Evolutionary conservation across 352 stramenopile species (phyloP), one percentile per base, ranked within the genome.

Genomic region (Phytophthora megakarya): DNA sequence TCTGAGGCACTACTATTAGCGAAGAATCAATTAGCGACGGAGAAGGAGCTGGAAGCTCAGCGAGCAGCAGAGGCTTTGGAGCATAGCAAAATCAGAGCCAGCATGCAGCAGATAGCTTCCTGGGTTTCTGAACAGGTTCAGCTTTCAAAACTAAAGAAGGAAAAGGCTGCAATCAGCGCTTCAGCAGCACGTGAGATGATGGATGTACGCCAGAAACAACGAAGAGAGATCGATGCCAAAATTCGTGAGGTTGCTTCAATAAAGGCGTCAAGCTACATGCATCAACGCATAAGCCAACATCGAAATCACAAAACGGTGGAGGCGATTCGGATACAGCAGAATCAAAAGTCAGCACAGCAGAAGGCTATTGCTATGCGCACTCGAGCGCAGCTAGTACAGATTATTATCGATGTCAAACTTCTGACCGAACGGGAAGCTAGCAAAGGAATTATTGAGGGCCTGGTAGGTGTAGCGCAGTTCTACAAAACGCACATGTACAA

Each of bases 371-470:
- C 75, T 28, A 44, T 60, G 5, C 40, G 51, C n/a, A 66, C 73
- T 21, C 65, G 68, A 22, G 38, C 60, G 35, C 63, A 70, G 16
- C 26, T 85, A 7, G 62, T 85, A 2, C 52, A 77, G 23, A 42
- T 75, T 2, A 50, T 82, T 40, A 55, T 85, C n/a, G 45, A 70
- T 5, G 55, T 74, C n/a, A 79, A 80, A 42, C 50, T 73, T 37
- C 21, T 72, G 6, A 57, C 51, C 3, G 76, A 85, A 23, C 39
- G 21, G 2, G 55, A 81, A 42, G 51, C 39, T 6, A 22, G 1
- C 9, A 26, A 11, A 43, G 47, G 64, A 3, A 50, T 79, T 16
- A 10, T 2, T 5, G 32, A 58, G 21, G 72, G 49, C 0, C 8
- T 68, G 13, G 16, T 16, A 22, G 22, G 56, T 16, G 33, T 82